A percentile compares a stretch with the other conserved stretches of the same genome.
These are phyloP conservation scores for Spizellomyces punctatus DNA, from an alignment of 192 early-diverging fungal genomes.

Conservation along the genomic window DNA sequence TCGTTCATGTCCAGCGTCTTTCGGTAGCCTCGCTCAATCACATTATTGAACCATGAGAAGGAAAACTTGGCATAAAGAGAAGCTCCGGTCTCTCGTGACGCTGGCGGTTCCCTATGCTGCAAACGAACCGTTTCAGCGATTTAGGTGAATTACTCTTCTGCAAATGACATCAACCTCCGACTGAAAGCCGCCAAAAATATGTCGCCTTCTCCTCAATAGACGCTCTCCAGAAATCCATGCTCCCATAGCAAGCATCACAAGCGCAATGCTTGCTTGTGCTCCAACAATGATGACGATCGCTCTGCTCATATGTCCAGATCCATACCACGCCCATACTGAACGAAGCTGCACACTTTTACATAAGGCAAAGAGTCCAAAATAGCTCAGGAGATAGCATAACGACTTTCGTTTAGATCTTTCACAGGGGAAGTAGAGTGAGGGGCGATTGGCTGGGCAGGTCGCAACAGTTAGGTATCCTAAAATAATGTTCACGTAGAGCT, in stretches of 20 bases:
- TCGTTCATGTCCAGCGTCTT: slow-evolving; percentile 63
- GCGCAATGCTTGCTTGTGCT: background rate
- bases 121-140: background rate
- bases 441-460: slow-evolving; percentile 1
- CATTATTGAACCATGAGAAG: slow-evolving; percentile 63
- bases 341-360: slow-evolving; percentile 16
- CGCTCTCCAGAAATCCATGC: background rate
- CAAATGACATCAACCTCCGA: background rate
- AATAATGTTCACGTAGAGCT: too few relatives aligned
- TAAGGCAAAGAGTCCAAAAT: background rate
- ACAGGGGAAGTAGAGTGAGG: slow-evolving; percentile 4
- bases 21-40: slow-evolving; percentile 57
- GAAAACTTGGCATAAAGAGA: slow-evolving; percentile 38
- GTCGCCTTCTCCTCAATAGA: background rate
- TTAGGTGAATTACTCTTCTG: background rate
- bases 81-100: slow-evolving; percentile 25
- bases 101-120: background rate
- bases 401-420: slow-evolving; percentile 9
- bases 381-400: slow-evolving; percentile 7
- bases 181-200: background rate
- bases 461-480: background rate
- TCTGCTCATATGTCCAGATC: background rate
- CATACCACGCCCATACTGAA: background rate
- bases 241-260: slow-evolving; percentile 11
- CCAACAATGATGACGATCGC: slow-evolving; percentile 7